Percentiles rank a stretch among this genome's conserved stretches.
Conservation (phyloP, 306 rosid genomes). For the Cucumis melo region DNA sequence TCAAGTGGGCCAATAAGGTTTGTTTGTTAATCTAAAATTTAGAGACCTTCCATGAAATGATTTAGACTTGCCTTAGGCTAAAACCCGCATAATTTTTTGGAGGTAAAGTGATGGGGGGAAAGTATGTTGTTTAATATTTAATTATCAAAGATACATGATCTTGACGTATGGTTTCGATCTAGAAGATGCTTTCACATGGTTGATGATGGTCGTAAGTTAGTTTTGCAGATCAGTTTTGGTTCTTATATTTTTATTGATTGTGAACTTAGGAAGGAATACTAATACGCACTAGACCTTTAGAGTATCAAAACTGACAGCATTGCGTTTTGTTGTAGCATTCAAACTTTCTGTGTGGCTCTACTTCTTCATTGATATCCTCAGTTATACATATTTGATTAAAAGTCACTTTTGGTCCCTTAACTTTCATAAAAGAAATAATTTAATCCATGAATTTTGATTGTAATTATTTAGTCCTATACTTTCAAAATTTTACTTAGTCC, state of each 20-base stretch:
- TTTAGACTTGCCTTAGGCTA: background rate
- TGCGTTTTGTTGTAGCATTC: background rate
- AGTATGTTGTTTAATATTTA: background rate
- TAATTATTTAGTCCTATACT: too few relatives aligned
- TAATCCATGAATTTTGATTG: too few relatives aligned
- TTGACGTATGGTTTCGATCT: background rate
- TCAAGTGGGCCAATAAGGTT: constrained; percentile 52
- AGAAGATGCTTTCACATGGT: background rate
- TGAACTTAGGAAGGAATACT: background rate
- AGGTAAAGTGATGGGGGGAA: background rate
- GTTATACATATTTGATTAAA: background rate
- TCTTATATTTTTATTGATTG: background rate
- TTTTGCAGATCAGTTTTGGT: background rate
- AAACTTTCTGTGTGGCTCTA: background rate
- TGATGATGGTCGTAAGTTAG: background rate
- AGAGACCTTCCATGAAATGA: background rate
- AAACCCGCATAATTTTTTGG: background rate
- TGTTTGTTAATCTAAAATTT: background rate
- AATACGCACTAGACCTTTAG: background rate
- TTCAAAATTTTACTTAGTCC: too few relatives aligned
- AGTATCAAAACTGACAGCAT: background rate
- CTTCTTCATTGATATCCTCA: background rate
- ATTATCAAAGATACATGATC: background rate
- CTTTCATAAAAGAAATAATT: too few relatives aligned
- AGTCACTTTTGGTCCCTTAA: too few relatives aligned